Conservation (phyloP, 164 flowering plant genomes). For the Berberis vulgaris region DNA sequence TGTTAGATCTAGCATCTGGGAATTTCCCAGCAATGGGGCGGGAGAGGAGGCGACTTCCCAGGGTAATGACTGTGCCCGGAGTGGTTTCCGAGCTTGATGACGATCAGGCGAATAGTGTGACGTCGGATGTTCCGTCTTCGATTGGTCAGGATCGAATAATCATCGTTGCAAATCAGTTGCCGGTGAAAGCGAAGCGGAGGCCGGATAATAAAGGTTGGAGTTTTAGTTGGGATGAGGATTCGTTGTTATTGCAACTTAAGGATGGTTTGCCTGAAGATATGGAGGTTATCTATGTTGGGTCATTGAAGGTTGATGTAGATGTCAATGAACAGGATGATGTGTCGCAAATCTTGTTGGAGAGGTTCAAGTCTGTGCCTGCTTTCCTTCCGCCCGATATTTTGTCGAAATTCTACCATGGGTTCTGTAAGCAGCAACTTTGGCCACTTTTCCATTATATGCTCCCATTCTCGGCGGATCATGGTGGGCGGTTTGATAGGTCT, state of each 20-base stretch:
- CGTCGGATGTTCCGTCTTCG: conserved; percentile 62
- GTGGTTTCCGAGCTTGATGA: conserved; percentile 62
- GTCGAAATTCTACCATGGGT: conserved; percentile 52
- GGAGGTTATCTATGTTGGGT: conserved; percentile 74
- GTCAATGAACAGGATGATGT: conserved; percentile 63
- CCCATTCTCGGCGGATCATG: conserved; percentile 50
- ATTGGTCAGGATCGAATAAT: conserved; percentile 52
- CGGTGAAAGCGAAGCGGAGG: conserved; percentile 53
- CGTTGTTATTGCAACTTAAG: conserved; percentile 56
- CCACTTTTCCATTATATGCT: conserved; percentile 84
- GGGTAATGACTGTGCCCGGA: conserved; percentile 71
- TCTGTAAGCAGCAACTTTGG: conserved; percentile 74
- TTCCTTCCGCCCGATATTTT: conserved; percentile 54
- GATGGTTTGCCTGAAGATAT: conserved; percentile 76
- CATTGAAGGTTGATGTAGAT: conserved; percentile 53
- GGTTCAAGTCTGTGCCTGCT: conserved; percentile 67
- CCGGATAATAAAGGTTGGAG: conserved; percentile 64
- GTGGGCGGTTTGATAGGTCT: conserved; percentile 58
- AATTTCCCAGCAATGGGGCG: conserved; percentile 54
- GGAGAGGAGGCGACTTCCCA: conserved; percentile 35
- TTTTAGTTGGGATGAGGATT: conserved; percentile 80
- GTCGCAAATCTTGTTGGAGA: conserved; percentile 51
- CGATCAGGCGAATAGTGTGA: conserved; percentile 58
- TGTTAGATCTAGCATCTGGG: conserved; percentile 71
- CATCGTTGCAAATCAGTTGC: conserved; percentile 69